These are phyloP conservation scores for Fraxinus cuspidata DNA, from an alignment of 257 asterid species.

Conservation along the genomic window DNA sequence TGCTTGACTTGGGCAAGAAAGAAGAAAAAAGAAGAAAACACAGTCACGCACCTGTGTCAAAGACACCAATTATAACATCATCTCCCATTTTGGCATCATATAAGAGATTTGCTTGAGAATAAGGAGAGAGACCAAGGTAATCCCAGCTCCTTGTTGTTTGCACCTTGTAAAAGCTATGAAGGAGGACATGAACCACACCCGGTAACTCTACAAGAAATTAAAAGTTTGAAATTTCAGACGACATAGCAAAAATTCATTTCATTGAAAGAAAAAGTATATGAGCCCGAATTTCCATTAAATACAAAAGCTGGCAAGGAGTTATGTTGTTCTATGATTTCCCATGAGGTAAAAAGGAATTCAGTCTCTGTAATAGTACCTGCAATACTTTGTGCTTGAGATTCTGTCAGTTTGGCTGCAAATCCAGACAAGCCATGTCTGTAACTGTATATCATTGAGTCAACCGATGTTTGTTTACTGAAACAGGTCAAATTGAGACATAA, in stretches of 20 bases:
- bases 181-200: slow-evolving; percentile 49
- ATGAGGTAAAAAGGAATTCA: neutral
- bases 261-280: neutral
- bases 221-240: neutral
- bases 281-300: neutral
- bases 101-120: slow-evolving; percentile 32
- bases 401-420: slow-evolving; percentile 55
- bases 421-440: slow-evolving; percentile 62
- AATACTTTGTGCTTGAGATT: slow-evolving; percentile 40
- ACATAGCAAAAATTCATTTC: neutral
- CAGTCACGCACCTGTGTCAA: slow-evolving; percentile 45
- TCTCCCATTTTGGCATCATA: slow-evolving; percentile 51
- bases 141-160: slow-evolving; percentile 74
- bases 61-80: slow-evolving; percentile 48
- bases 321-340: neutral
- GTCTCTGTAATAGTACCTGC: slow-evolving; percentile 7
- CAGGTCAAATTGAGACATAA: neutral
- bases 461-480: slow-evolving; percentile 44
- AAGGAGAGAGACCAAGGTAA: slow-evolving; percentile 48
- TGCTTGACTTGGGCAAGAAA: neutral
- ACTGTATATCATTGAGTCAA: slow-evolving; percentile 49
- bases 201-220: slow-evolving; percentile 37
- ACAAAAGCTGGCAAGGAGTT: neutral
- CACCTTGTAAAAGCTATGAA: slow-evolving; percentile 38
- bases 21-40: neutral